Percentiles rank a stretch among this genome's conserved stretches.
Conservation (phyloP, 75 land plant genomes). For the Sequoiadendron giganteum region DNA sequence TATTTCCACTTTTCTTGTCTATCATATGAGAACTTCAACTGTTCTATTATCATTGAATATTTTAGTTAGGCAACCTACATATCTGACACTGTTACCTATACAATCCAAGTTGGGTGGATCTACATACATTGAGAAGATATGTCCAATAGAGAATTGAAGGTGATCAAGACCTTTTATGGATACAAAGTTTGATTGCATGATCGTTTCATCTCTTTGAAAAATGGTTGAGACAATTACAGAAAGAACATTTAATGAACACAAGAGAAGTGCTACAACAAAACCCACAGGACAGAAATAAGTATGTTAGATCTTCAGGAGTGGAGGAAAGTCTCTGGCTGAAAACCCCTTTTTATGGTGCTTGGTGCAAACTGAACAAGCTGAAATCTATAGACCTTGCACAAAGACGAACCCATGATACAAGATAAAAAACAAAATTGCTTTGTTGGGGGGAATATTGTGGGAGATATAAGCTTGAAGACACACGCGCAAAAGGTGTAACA, state of each 20-base stretch:
- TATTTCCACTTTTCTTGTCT: not conserved
- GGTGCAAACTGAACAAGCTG: too few species aligned
- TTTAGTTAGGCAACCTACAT: not conserved
- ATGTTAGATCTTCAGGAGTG: too few species aligned
- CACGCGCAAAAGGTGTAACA: too few species aligned
- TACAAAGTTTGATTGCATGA: not conserved
- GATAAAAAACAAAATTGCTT: too few species aligned
- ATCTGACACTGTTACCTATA: not conserved
- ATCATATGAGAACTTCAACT: not conserved
- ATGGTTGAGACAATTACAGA: not conserved
- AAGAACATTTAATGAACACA: not conserved
- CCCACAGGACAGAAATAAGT: too few species aligned
- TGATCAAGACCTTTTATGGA: not conserved
- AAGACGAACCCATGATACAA: too few species aligned
- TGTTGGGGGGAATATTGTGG: too few species aligned
- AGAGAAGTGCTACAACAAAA: not conserved
- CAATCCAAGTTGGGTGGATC: not conserved
- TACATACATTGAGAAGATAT: not conserved
- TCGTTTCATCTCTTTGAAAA: too few species aligned
- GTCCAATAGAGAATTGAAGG: not conserved
- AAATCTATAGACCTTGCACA: too few species aligned
- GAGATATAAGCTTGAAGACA: too few species aligned
- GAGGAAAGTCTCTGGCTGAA: too few species aligned
- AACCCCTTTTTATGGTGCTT: too few species aligned
- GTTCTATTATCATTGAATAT: not conserved